Evolutionary conservation across 257 asterid species (phyloP).

Genomic region (Rehmannia glutinosa): DNA sequence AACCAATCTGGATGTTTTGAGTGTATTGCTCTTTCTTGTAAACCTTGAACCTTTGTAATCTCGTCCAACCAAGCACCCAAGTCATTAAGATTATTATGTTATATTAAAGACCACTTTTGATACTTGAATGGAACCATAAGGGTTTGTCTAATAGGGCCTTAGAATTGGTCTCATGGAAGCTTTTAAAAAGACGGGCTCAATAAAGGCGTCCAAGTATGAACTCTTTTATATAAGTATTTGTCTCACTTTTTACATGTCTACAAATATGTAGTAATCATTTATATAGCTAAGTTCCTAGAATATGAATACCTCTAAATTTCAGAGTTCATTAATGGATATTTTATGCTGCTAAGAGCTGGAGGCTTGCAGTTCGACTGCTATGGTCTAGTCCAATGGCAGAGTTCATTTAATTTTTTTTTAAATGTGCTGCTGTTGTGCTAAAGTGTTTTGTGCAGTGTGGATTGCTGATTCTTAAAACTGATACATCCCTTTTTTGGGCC

Average conservation of each 20-base stretch:
- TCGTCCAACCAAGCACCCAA: neutral
- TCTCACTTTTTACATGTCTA: neutral
- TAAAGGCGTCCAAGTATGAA: neutral
- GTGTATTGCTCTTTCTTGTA: no score
- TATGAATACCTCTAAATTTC: neutral
- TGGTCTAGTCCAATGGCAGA: no score
- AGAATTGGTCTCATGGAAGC: neutral
- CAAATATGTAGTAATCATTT: neutral
- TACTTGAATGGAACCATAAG: neutral
- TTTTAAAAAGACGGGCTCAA: neutral
- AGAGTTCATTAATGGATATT: neutral
- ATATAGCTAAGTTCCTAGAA: neutral
- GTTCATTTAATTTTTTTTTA: no score
- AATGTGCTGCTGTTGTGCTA: conserved; percentile 1
- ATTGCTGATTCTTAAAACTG: neutral
- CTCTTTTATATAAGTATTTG: neutral
- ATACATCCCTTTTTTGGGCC: conserved; percentile 1
- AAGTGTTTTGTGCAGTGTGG: neutral
- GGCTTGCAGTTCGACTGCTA: no score
- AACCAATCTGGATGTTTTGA: neutral
- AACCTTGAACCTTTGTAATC: neutral
- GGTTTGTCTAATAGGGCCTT: neutral
- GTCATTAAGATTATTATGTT: neutral
- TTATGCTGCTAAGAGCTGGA: no score
- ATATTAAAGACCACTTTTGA: neutral